Base-by-base conservation (phyloP, 192 early-diverging fungal genomes). In the Coemansia interrupta region DNA sequence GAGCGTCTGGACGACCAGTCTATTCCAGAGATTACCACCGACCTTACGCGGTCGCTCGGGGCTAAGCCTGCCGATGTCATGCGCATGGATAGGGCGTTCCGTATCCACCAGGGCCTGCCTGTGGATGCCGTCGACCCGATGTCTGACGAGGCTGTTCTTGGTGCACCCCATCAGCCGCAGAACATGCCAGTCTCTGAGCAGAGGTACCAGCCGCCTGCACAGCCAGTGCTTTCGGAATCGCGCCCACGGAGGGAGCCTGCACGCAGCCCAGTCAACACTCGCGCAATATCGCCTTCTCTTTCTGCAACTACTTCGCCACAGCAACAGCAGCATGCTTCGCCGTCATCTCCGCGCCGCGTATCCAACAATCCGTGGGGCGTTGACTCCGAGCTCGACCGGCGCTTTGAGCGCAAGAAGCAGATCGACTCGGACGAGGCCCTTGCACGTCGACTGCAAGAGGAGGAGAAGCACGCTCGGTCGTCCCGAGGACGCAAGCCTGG, bases 1-100 rank as follows among this genome's bases (percentile, higher is more conserved):
- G 92, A 98, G 56, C 87, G 89, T 32, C 73, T 98, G 72, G 96
- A 98, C 61, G 82, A 87, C 22, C 74, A 81, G 47, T 85, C 87
- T 26, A 78, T 98, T 24, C 77, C 85, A 15, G 86, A 89, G 24
- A 70, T 97, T 43, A 91, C 85, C 48, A 75, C 84, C 47, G 86
- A 91, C 14, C 74, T 86, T 5, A 82, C 96, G 61, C 81, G 87
- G 47, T 78, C 75, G 22, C 83, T 97, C 43, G 90, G 91, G 9
- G 84, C 96, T 19, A 88, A 89, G 60, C 91, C 92, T 41, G 87
- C 84, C 0, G 91, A 98, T 72, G 87, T 95, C 24, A 80, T 89
- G 54, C 80, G 87, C 19, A 84, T 98, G 32, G 74, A 86, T 38
- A 80, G 64, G 67, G 90, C 60, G 19, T 78, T 58, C 58, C 79